These are phyloP conservation scores for Cladosporium sp. DNA, from an alignment of 2,329 filamentous ascomycete species.

Conservation along the genomic window DNA sequence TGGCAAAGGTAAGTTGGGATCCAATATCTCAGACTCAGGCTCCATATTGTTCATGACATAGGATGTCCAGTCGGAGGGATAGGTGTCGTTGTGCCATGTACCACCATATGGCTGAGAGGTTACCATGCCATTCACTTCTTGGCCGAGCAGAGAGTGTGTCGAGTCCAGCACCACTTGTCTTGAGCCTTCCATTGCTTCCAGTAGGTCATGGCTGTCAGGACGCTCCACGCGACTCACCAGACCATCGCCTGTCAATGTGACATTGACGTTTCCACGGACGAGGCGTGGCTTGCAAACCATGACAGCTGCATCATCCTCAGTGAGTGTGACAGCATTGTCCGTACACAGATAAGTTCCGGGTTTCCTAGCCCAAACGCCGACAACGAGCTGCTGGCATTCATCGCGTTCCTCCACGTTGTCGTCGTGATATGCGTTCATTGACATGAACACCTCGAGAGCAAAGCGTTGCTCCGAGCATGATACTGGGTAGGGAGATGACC, in stretches of 20 bases:
- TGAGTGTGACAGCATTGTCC: background rate
- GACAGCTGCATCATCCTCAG: background rate
- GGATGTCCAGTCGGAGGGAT: conserved; percentile 44
- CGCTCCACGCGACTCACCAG: background rate
- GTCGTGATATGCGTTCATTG: background rate
- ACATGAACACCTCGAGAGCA: background rate
- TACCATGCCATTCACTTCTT: background rate
- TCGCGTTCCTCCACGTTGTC: background rate
- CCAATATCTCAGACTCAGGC: conserved; percentile 34
- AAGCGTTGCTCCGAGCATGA: background rate
- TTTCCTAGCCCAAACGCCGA: conserved; percentile 29
- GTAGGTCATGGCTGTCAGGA: no score
- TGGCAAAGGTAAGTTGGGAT: conserved; percentile 33
- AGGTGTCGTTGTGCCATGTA: conserved; percentile 48
- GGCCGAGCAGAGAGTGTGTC: background rate
- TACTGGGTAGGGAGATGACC: background rate
- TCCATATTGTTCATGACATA: conserved; percentile 38
- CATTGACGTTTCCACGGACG: background rate
- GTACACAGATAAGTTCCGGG: background rate
- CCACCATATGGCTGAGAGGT: conserved; percentile 4
- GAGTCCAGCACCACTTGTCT: background rate
- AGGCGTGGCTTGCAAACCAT: background rate
- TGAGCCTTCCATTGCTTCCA: no score
- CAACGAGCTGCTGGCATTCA: conserved; percentile 15
- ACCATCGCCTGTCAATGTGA: background rate